Evolutionary conservation across 78 protist genomes (phyloP), one percentile per base, ranked within the genome.

Genomic region (Planoprotostelium fungivorum): DNA sequence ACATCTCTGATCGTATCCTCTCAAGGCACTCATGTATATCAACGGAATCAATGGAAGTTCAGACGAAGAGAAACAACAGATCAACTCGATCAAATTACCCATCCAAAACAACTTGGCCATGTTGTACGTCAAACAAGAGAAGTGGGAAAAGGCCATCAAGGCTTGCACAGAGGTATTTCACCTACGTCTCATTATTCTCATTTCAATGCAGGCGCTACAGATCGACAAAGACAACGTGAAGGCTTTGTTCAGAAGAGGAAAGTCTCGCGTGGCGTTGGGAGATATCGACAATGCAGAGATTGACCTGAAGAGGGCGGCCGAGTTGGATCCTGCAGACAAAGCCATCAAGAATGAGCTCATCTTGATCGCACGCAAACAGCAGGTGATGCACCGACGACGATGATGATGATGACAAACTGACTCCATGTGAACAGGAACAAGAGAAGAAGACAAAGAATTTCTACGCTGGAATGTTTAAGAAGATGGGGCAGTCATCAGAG

Each of bases 211-310:
- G 73, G 73, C 16, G 31, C 73, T 94, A 29, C 36, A 38, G 1
- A 73, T 37, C 0, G 96, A 94, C 0, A 86, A 89, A 63, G 63
- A 92, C n/a, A 94, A 94, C 87, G 87, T 87, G 25, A 89, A 90
- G 36, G 96, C 95, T 5, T 63, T 94, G 5, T 89, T 85, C 86
- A 25, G 96, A 29, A 83, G 96, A 36, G 96, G 96, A 29, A 91
- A 94, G 86, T 38, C 91, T 29, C 63, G 63, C 36, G 1, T 84
- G 0, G 87, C 37, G 35, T 29, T 89, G 29, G 86, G 89, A 16
- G 36, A 92, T 38, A 89, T 35, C 38, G 29, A 36, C 1, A 63
- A 37, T 10, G 96, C 96, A 25, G 87, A 92, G 84, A 84, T 38
- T 0, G 96, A 94, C 87, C 38, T 94, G 0, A 38, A 63, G 86